A percentile compares a stretch with the other conserved stretches of the same genome.
phyloP scores from a whole-genome alignment of 106 monocot species.

The Dioscorea zingiberensis region DNA sequence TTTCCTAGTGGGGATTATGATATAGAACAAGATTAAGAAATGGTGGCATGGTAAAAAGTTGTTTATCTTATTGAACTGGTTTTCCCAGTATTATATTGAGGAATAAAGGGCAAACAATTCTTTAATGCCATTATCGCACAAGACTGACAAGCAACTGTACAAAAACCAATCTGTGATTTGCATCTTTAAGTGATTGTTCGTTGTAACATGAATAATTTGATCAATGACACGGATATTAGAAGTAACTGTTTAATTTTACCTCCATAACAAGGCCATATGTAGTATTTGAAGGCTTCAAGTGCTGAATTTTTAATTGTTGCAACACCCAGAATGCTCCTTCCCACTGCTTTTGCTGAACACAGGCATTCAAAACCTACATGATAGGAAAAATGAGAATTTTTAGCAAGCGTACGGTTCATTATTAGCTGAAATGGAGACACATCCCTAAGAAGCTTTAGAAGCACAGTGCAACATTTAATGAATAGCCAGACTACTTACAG shows the following conservation, averaged over 20 bases:
- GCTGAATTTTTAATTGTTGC: constrained; percentile 72
- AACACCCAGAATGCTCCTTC: constrained; percentile 99
- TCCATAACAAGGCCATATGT: constrained; percentile 97
- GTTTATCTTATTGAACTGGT: no score
- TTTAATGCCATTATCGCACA: no score
- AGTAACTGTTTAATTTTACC: constrained; percentile 27
- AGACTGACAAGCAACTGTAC: no score
- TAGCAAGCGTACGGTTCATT: not conserved
- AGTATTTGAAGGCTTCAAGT: constrained; percentile 71
- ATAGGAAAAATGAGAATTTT: not conserved
- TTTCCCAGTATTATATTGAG: no score
- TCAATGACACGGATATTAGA: no score
- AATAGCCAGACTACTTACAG: constrained; percentile 45
- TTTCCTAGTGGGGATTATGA: no score
- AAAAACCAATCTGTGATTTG: no score
- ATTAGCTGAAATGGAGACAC: not conserved
- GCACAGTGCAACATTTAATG: not conserved
- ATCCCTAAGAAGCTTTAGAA: not conserved
- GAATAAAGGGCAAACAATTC: no score
- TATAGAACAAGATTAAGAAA: no score
- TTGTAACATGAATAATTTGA: no score
- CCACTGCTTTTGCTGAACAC: constrained; percentile 87
- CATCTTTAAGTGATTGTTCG: no score
- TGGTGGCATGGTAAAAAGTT: no score
- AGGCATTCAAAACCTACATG: constrained; percentile 92